Conservation (phyloP, 257 asterid genomes). For the Ligustrum vulgare region DNA sequence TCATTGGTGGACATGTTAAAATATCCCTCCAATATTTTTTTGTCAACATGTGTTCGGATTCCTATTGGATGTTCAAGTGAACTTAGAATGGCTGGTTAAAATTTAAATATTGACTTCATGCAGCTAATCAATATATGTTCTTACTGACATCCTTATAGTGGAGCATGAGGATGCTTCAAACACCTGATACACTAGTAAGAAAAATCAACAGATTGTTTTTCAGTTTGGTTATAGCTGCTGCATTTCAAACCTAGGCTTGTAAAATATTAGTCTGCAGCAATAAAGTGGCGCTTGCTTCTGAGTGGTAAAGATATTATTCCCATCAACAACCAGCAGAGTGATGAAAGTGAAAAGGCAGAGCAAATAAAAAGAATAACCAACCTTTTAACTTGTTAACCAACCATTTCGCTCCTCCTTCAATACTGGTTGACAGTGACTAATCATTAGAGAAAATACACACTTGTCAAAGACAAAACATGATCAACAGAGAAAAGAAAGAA, state of each 20-base stretch:
- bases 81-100: neutral
- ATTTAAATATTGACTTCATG: neutral
- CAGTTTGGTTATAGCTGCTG: neutral
- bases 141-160: neutral
- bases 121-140: too few relatives aligned
- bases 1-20: neutral
- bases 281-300: neutral
- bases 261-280: neutral
- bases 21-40: neutral
- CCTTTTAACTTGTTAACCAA: slow-evolving; percentile 66
- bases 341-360: slow-evolving; percentile 1
- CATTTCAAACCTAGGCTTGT: neutral
- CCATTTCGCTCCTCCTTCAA: slow-evolving; percentile 71
- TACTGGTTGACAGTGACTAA: slow-evolving; percentile 49
- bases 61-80: neutral
- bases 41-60: neutral
- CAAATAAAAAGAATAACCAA: slow-evolving; percentile 11
- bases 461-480: neutral
- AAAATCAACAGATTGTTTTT: too few relatives aligned
- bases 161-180: neutral
- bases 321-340: neutral
- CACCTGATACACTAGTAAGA: neutral
- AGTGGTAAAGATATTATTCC: neutral
- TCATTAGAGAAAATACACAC: neutral
- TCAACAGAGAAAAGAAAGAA: neutral